These are phyloP conservation scores for Hortaea werneckii DNA, from an alignment of 2,329 filamentous ascomycete species.

Conservation along the genomic window DNA sequence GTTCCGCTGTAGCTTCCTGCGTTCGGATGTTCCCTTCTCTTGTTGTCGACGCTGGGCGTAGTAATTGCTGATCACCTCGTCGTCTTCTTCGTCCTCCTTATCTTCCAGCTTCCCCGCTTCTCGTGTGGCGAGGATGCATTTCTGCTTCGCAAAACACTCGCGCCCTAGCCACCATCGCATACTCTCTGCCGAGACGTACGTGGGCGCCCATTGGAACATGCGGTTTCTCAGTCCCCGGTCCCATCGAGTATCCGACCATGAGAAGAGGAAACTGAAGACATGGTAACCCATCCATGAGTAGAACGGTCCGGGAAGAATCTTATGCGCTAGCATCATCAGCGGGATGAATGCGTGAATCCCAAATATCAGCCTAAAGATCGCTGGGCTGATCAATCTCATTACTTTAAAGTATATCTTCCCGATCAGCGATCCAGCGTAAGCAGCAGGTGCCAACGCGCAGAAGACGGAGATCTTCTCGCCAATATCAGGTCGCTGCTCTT, in stretches of 20 bases:
- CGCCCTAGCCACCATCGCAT: slow-evolving; percentile 94
- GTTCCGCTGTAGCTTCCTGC: slow-evolving; percentile 20
- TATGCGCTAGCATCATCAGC: slow-evolving; percentile 80
- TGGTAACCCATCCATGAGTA: slow-evolving; percentile 80
- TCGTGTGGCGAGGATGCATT: slow-evolving; percentile 73
- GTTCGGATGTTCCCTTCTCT: slow-evolving; percentile 17
- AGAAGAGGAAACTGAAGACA: slow-evolving; percentile 81
- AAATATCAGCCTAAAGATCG: slow-evolving; percentile 70
- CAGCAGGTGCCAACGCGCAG: slow-evolving; percentile 81
- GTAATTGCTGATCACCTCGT: slow-evolving; percentile 29
- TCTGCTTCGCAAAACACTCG: slow-evolving; percentile 75
- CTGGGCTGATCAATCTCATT: slow-evolving; percentile 69
- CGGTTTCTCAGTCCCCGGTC: slow-evolving; percentile 67
- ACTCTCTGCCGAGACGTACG: slow-evolving; percentile 78
- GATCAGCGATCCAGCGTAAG: slow-evolving; percentile 78
- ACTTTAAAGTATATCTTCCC: slow-evolving; percentile 86
- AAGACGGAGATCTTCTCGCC: slow-evolving; percentile 78
- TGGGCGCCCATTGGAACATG: slow-evolving; percentile 86
- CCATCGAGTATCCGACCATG: slow-evolving; percentile 79
- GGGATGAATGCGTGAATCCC: slow-evolving; percentile 92
- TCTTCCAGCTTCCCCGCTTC: slow-evolving; percentile 58
- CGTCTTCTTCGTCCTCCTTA: slow-evolving; percentile 34
- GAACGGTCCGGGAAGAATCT: slow-evolving; percentile 50
- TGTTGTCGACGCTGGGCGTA: slow-evolving; percentile 18
- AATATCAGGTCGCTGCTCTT: slow-evolving; percentile 78